Conservation (phyloP, 495 filamentous ascomycete genomes). For the Penicillium taxi region DNA sequence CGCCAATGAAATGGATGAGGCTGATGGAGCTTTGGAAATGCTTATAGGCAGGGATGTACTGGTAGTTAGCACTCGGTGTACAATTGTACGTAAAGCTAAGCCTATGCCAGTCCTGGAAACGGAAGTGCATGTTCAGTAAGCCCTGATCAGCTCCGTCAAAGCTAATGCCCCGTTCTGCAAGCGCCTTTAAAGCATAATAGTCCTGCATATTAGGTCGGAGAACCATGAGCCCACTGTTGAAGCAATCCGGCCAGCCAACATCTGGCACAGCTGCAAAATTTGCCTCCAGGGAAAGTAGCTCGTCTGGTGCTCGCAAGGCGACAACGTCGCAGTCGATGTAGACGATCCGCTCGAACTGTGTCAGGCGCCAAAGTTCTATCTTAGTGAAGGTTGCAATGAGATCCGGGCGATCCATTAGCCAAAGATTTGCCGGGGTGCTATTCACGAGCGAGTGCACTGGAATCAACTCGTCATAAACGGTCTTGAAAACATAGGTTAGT, state of each 20-base stretch:
- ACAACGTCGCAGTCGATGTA: conserved; percentile 92
- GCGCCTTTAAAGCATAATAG: conserved; percentile 72
- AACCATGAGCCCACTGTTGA: conserved; percentile 95
- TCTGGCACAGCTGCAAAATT: conserved; percentile 88
- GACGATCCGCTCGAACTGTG: conserved; percentile 80
- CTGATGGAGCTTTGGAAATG: conserved; percentile 84
- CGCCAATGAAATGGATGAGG: conserved; percentile 88
- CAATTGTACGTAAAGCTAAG: conserved; percentile 95
- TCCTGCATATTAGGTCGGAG: conserved; percentile 79
- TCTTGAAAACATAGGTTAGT: conserved; percentile 37
- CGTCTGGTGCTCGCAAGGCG: conserved; percentile 78
- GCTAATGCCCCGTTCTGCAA: conserved; percentile 79
- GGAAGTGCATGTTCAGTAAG: conserved; percentile 90
- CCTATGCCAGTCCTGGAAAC: conserved; percentile 76
- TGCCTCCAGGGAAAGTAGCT: conserved; percentile 71
- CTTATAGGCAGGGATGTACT: conserved; percentile 88
- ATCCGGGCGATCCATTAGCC: conserved; percentile 85
- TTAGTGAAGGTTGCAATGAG: conserved; percentile 91
- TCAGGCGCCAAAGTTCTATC: conserved; percentile 87
- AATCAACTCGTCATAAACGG: conserved; percentile 81
- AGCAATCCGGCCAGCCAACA: conserved; percentile 96
- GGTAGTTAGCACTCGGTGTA: conserved; percentile 88
- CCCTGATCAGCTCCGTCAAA: conserved; percentile 98
- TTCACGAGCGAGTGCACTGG: conserved; percentile 73
- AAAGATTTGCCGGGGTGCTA: conserved; percentile 69